Conservation (phyloP, 371 early-diverging fungal species). For the Mycotypha africana region DNA sequence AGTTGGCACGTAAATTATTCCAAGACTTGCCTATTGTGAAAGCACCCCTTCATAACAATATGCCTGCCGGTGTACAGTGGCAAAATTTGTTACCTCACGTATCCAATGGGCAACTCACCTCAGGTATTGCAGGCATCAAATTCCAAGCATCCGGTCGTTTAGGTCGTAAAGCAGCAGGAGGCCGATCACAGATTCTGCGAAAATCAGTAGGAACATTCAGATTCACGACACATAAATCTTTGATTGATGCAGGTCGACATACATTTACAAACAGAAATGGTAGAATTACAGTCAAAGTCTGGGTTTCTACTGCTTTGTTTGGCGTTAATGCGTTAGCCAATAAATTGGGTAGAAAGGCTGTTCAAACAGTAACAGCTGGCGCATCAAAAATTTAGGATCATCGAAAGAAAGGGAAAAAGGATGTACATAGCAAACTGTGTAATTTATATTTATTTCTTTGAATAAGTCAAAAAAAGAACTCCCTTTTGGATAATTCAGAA, state of each 20-base stretch:
- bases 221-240: conserved; percentile 42
- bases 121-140: conserved; percentile 49
- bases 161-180: conserved; percentile 42
- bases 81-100: conserved; percentile 40
- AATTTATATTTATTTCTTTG: conserved; percentile 1
- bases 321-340: conserved; percentile 42
- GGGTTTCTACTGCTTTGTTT: conserved; percentile 46
- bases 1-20: conserved; percentile 38
- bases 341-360: conserved; percentile 26
- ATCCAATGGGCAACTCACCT: conserved; percentile 34
- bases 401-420: no score
- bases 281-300: conserved; percentile 49
- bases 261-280: conserved; percentile 49
- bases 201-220: conserved; percentile 47
- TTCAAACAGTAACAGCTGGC: no score
- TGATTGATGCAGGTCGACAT: conserved; percentile 48
- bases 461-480: neutral
- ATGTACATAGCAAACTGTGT: no score
- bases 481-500: no score
- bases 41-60: conserved; percentile 42
- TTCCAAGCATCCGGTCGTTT: conserved; percentile 47
- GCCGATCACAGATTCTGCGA: conserved; percentile 36
- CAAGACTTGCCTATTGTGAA: conserved; percentile 41
- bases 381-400: conserved; percentile 23
- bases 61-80: conserved; percentile 47